These are phyloP conservation scores for Nothomitra cinnamomea DNA, from an alignment of 2,329 filamentous ascomycete species.

Conservation along the genomic window DNA sequence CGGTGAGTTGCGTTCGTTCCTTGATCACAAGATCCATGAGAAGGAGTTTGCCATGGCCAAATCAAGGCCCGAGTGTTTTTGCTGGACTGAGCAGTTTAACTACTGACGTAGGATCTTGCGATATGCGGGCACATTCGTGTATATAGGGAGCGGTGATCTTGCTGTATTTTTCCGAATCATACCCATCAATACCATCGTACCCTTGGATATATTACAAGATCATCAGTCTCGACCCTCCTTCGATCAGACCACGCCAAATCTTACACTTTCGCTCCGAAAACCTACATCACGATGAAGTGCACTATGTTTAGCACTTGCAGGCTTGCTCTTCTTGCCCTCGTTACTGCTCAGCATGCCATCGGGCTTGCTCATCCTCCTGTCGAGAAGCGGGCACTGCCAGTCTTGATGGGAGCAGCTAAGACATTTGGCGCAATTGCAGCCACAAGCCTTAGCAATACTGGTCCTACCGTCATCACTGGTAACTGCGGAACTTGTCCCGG, in stretches of 20 bases:
- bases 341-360: not conserved
- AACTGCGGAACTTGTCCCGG: constrained; percentile 9
- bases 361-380: not conserved
- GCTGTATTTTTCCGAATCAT: not conserved
- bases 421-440: constrained; percentile 8
- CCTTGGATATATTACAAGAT: not conserved
- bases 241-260: not conserved
- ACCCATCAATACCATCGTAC: not conserved
- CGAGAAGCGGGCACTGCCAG: not conserved
- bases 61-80: not conserved
- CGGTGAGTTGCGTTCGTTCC: not conserved
- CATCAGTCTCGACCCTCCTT: not conserved
- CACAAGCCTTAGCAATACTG: constrained; percentile 9
- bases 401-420: constrained; percentile 6
- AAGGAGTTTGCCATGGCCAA: not conserved
- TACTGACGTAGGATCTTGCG: not conserved
- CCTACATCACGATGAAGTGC: not conserved
- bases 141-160: not conserved
- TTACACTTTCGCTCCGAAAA: not conserved
- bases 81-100: not conserved
- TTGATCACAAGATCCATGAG: not conserved
- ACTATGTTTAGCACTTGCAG: not conserved
- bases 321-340: not conserved
- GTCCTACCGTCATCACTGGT: constrained; percentile 9
- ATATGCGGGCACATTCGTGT: not conserved